Percentiles rank a stretch among this genome's conserved stretches.
Evolutionary conservation across 495 filamentous ascomycete genomes (phyloP).

Genomic region (Talaromyces stipitatus): DNA sequence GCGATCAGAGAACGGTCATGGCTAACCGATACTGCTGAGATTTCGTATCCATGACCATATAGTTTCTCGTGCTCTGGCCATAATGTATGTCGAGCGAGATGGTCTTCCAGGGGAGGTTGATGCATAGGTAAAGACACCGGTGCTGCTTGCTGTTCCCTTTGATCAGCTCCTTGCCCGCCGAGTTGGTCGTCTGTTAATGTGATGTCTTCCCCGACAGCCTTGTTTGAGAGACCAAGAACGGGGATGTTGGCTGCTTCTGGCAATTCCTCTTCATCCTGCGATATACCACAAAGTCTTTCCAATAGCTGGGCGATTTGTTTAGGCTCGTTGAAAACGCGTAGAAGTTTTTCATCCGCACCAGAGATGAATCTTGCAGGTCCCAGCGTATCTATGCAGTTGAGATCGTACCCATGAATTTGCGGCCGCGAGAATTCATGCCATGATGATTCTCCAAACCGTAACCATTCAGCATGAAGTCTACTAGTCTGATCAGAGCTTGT

Average conservation of each 20-base stretch:
- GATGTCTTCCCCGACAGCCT: constrained; percentile 59
- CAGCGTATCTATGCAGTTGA: constrained; percentile 84
- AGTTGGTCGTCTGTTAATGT: constrained; percentile 43
- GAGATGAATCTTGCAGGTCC: constrained; percentile 70
- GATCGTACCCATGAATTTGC: constrained; percentile 96
- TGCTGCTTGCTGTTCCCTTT: constrained; percentile 14
- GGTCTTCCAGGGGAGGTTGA: constrained; percentile 82
- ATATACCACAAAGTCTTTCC: constrained; percentile 55
- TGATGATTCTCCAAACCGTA: constrained; percentile 39
- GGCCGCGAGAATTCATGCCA: constrained; percentile 97
- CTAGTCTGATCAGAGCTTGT: constrained; percentile 92
- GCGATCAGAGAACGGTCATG: constrained; percentile 69
- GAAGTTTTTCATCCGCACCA: constrained; percentile 95
- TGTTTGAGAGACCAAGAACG: constrained; percentile 93
- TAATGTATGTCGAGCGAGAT: constrained; percentile 79
- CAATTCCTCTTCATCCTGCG: constrained; percentile 38
- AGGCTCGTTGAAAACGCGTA: constrained; percentile 91
- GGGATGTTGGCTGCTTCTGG: constrained; percentile 89
- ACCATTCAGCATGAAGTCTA: constrained; percentile 84
- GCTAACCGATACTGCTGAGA: constrained; percentile 78
- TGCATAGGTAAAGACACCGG: constrained; percentile 32
- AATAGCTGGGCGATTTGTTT: constrained; percentile 73
- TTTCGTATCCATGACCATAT: constrained; percentile 98
- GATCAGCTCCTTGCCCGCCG: constrained; percentile 19
- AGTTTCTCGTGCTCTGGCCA: constrained; percentile 97